A percentile compares a stretch with the other conserved stretches of the same genome.
Evolutionary conservation across 176 grass and related monocot species (phyloP).

Genomic region (Aegilops longissima): DNA sequence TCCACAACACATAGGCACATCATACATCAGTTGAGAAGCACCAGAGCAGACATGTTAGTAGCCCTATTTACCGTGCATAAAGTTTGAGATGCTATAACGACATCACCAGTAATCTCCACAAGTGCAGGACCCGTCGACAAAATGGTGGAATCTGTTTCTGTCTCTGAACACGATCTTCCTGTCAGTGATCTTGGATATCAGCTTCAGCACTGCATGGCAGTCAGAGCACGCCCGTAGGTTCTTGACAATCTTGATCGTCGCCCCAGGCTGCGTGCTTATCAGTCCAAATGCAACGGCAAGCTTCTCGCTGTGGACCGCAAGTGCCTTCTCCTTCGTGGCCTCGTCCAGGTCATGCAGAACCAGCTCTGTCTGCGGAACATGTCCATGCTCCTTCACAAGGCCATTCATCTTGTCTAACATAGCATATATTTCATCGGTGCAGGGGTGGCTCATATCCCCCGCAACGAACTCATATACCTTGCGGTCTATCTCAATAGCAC

Average conservation of each 20-base stretch:
- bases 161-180: slow-evolving; percentile 91
- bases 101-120: slow-evolving; percentile 93
- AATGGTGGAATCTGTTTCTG: slow-evolving; percentile 86
- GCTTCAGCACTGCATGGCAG: slow-evolving; percentile 78
- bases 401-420: slow-evolving; percentile 71
- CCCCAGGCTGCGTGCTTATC: slow-evolving; percentile 61
- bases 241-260: slow-evolving; percentile 80
- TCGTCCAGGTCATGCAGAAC: slow-evolving; percentile 82
- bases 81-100: neutral
- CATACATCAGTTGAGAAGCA: neutral
- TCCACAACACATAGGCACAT: neutral
- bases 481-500: slow-evolving; percentile 64
- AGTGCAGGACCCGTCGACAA: slow-evolving; percentile 64
- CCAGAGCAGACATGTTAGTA: neutral
- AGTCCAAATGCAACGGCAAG: slow-evolving; percentile 81
- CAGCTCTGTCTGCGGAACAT: slow-evolving; percentile 60
- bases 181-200: slow-evolving; percentile 60
- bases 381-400: slow-evolving; percentile 65
- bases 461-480: slow-evolving; percentile 73
- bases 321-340: slow-evolving; percentile 55
- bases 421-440: slow-evolving; percentile 61
- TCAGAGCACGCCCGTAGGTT: slow-evolving; percentile 80
- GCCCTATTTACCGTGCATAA: neutral
- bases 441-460: slow-evolving; percentile 72
- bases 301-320: slow-evolving; percentile 90